Evolutionary conservation across 768 basidiomycete genomes (phyloP).

Genomic region (Kwoniella sp.): DNA sequence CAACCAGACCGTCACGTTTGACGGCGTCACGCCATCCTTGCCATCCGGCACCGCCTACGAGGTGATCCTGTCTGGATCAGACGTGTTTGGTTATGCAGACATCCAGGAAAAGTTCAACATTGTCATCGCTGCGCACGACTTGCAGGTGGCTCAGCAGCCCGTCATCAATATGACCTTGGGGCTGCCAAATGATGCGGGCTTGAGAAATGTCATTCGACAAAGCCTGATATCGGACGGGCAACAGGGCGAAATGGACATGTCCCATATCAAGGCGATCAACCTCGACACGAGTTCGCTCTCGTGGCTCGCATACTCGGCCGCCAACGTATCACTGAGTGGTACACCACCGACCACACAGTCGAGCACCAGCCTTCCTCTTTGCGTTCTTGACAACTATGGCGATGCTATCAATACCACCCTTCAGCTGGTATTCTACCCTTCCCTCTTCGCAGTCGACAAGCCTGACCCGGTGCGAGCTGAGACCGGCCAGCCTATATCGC

Average conservation of each 20-base stretch:
- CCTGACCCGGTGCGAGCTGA: constrained; percentile 58
- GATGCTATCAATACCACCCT: constrained; percentile 64
- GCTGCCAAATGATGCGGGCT: constrained; percentile 53
- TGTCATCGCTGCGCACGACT: constrained; percentile 64
- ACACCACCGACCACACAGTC: constrained; percentile 53
- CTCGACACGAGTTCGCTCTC: constrained; percentile 12
- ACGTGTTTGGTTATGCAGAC: constrained; percentile 68
- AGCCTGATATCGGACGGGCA: constrained; percentile 57
- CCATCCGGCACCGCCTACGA: constrained; percentile 51
- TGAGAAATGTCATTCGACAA: constrained; percentile 52
- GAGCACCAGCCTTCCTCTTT: constrained; percentile 56
- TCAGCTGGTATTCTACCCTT: constrained; percentile 64
- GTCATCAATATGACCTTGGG: constrained; percentile 69
- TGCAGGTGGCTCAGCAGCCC: constrained; percentile 55
- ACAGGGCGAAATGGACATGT: constrained; percentile 61
- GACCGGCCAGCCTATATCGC: constrained; percentile 55
- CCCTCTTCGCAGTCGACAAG: constrained; percentile 61
- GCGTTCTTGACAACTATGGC: constrained; percentile 54
- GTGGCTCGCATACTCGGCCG: constrained; percentile 55
- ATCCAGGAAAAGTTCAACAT: constrained; percentile 60
- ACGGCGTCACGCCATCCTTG: constrained; percentile 65
- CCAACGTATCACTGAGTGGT: constrained; percentile 61
- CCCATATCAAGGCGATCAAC: constrained; percentile 46
- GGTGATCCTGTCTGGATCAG: constrained; percentile 65
- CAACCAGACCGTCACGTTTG: constrained; percentile 63